phyloP scores from a whole-genome alignment of 352 stramenopile genomes.

The Pythium volutum region DNA sequence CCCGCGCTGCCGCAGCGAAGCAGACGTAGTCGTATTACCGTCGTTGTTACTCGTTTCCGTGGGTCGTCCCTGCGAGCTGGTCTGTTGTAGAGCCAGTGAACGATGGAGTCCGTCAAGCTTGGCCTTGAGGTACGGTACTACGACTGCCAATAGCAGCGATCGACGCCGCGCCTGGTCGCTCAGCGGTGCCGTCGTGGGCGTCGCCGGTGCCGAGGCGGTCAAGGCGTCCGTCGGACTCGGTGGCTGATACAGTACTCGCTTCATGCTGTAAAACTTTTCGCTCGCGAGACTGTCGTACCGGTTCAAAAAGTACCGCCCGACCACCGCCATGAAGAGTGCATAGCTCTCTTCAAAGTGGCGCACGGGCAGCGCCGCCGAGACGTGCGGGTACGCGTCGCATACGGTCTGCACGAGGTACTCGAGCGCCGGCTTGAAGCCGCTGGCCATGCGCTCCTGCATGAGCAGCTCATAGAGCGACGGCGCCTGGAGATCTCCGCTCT shows the following conservation, averaged over 20 bases:
- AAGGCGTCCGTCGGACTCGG: not conserved
- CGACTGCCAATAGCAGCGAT: conserved; percentile 58
- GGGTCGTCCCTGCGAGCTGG: not conserved
- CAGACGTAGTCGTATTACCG: not conserved
- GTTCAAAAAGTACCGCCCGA: conserved; percentile 74
- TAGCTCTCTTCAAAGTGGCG: conserved; percentile 79
- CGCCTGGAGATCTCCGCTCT: conserved; percentile 11
- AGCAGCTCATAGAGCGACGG: conserved; percentile 85
- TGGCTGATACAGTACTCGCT: conserved; percentile 56
- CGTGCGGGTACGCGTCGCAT: conserved; percentile 69
- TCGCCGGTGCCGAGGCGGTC: not conserved
- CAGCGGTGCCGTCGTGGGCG: conserved; percentile 35
- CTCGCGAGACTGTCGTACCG: conserved; percentile 74
- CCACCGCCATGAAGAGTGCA: conserved; percentile 49
- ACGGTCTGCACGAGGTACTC: conserved; percentile 73
- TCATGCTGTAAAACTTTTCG: conserved; percentile 87
- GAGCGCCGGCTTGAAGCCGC: conserved; percentile 66
- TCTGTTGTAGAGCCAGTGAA: conserved; percentile 33
- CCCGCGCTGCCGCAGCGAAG: not conserved
- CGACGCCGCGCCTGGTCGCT: conserved; percentile 42
- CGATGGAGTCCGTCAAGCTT: conserved; percentile 72
- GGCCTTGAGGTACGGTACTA: conserved; percentile 75
- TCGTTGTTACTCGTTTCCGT: not conserved
- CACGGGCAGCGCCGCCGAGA: conserved; percentile 50
- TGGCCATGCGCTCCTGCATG: conserved; percentile 85